phyloP scores from a whole-genome alignment of 2,329 filamentous ascomycete genomes.

The Sclerotinia glacialis region DNA sequence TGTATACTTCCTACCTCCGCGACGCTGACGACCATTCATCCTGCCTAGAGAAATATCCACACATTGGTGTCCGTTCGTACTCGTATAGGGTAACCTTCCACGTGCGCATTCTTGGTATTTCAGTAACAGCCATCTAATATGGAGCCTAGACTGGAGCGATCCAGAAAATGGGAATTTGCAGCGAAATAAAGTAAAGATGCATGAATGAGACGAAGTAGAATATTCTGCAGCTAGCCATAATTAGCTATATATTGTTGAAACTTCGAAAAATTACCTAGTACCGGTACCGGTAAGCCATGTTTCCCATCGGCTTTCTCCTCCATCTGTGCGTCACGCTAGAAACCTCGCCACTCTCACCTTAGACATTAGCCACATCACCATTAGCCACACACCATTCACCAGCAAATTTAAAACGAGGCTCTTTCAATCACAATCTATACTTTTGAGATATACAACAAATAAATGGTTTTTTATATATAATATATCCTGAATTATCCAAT shows the following conservation, averaged over 20 bases:
- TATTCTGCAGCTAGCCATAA: no score
- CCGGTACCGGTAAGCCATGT: no score
- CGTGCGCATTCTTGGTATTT: neutral
- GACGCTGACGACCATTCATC: no score
- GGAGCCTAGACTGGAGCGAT: neutral
- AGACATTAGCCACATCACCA: slow-evolving; percentile 1
- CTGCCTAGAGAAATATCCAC: neutral
- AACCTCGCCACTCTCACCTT: neutral
- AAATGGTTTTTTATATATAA: neutral
- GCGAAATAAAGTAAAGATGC: neutral
- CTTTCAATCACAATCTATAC: neutral
- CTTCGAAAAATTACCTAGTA: no score
- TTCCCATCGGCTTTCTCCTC: slow-evolving; percentile 2
- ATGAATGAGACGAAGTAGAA: slow-evolving; percentile 1
- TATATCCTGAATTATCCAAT: neutral
- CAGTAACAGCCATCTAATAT: neutral
- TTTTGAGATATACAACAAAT: slow-evolving; percentile 8
- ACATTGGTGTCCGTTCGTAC: neutral
- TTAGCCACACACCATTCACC: neutral
- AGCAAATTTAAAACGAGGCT: neutral
- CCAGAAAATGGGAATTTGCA: neutral
- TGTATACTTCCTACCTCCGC: no score
- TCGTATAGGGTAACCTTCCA: neutral
- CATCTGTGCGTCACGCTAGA: slow-evolving; percentile 2
- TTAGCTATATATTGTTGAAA: no score